These are phyloP conservation scores for Leishmania turanica DNA, from an alignment of 208 protist species.

Conservation along the genomic window DNA sequence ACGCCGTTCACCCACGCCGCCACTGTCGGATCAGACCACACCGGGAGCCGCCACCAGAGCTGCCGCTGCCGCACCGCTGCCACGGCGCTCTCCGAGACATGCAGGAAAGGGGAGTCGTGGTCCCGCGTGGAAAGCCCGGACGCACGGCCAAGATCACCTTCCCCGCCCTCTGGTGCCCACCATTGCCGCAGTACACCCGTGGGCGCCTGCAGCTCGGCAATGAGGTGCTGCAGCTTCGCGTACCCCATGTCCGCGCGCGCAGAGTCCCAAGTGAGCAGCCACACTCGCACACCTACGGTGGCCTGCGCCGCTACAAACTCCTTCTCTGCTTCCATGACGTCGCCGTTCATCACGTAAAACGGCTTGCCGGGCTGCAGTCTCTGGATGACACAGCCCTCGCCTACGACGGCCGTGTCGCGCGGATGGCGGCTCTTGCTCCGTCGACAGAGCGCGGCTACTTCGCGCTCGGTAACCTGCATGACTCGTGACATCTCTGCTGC, in stretches of 20 bases:
- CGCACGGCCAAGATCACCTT: not conserved
- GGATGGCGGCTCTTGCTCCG: conserved; percentile 20
- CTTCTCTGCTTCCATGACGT: conserved; percentile 24
- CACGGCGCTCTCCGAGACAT: conserved; percentile 69
- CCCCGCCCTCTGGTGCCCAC: not conserved
- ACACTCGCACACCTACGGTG: conserved; percentile 17
- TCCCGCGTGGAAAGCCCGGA: not conserved
- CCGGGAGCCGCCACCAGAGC: conserved; percentile 62
- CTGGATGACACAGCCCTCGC: conserved; percentile 47
- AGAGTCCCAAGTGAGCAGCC: conserved; percentile 24
- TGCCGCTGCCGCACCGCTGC: conserved; percentile 69
- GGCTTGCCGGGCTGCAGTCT: conserved; percentile 33
- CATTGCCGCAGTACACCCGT: conserved; percentile 18
- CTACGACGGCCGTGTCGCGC: conserved; percentile 30
- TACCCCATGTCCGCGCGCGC: conserved; percentile 13
- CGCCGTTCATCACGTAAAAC: conserved; percentile 52
- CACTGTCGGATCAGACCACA: conserved; percentile 30
- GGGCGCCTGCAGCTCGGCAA: conserved; percentile 13
- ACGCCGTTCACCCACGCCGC: not conserved
- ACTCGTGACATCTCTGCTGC: conserved; percentile 29
- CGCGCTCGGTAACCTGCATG: conserved; percentile 10
- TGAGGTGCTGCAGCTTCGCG: conserved; percentile 10
- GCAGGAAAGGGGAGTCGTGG: conserved; percentile 26
- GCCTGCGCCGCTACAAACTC: conserved; percentile 18
- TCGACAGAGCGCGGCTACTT: conserved; percentile 28